phyloP scores from a whole-genome alignment of 345 rosid species.

The Angophora floribunda region DNA sequence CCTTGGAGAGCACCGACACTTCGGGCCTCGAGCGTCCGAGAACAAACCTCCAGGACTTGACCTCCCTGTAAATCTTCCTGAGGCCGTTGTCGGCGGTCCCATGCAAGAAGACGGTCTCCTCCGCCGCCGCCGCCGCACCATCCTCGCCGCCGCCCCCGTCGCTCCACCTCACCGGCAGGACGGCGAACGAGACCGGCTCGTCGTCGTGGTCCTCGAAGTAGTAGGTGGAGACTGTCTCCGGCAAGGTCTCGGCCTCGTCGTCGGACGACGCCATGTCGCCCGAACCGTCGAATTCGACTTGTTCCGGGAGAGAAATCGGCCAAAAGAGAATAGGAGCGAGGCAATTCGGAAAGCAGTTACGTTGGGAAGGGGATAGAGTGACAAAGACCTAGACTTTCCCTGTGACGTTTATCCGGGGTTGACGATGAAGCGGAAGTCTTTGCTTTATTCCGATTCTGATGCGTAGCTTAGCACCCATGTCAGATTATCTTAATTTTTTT shows the following conservation, averaged over 20 bases:
- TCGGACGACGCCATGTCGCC: slow-evolving; percentile 49
- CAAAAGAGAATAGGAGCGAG: background rate
- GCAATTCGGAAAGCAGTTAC: background rate
- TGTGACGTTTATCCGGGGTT: background rate
- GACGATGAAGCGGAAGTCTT: background rate
- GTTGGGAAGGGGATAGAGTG: background rate
- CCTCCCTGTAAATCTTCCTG: slow-evolving; percentile 36
- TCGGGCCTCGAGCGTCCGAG: slow-evolving; percentile 37
- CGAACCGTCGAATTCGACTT: background rate
- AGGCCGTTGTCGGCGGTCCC: slow-evolving; percentile 62
- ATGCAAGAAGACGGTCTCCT: slow-evolving; percentile 28
- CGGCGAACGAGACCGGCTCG: slow-evolving; percentile 44
- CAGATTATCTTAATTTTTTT: background rate
- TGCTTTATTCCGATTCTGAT: too few relatives aligned
- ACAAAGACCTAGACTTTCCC: background rate
- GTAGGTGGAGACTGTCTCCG: slow-evolving; percentile 44
- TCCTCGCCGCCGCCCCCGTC: slow-evolving; percentile 14
- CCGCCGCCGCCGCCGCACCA: background rate
- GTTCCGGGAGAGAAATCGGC: background rate
- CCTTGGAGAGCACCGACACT: slow-evolving; percentile 58
- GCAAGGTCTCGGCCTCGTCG: slow-evolving; percentile 53
- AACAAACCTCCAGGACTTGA: slow-evolving; percentile 71
- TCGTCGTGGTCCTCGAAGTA: slow-evolving; percentile 48
- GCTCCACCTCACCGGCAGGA: slow-evolving; percentile 54
- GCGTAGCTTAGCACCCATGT: background rate